Evolutionary conservation across 2,329 filamentous ascomycete genomes (phyloP).

Genomic region (Cladosporium cucumerinum): DNA sequence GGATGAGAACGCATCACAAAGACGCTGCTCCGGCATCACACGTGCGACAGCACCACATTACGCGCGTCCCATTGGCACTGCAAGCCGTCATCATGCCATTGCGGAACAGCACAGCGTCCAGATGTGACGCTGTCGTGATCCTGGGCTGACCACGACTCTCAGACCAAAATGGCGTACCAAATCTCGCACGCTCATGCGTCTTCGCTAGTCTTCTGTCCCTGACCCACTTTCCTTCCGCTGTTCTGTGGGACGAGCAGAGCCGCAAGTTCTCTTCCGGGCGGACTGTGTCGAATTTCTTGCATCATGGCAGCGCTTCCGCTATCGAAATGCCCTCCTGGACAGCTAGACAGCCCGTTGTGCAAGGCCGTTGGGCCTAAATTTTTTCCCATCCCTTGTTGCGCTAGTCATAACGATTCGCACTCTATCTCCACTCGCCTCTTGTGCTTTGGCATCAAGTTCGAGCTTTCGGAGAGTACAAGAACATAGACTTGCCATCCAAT

Average conservation of each 20-base stretch:
- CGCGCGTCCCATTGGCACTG: neutral
- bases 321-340: neutral
- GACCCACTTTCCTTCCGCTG: conserved; percentile 8
- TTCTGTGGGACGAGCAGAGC: neutral
- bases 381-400: neutral
- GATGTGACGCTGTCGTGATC: conserved; percentile 4
- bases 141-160: neutral
- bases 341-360: neutral
- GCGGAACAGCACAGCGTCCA: neutral
- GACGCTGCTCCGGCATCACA: neutral
- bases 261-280: neutral
- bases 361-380: conserved; percentile 2
- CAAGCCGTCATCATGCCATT: neutral
- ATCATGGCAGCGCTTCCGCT: neutral
- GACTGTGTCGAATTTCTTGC: neutral
- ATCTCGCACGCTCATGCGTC: conserved; percentile 9
- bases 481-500: neutral
- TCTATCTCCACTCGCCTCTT: conserved; percentile 4
- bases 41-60: neutral
- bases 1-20: neutral
- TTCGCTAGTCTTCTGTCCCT: neutral
- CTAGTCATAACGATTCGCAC: conserved; percentile 3
- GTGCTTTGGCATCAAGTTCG: neutral
- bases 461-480: neutral
- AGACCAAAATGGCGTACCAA: neutral